Conservation (phyloP, 768 basidiomycete genomes). For the Pholiota molesta region DNA sequence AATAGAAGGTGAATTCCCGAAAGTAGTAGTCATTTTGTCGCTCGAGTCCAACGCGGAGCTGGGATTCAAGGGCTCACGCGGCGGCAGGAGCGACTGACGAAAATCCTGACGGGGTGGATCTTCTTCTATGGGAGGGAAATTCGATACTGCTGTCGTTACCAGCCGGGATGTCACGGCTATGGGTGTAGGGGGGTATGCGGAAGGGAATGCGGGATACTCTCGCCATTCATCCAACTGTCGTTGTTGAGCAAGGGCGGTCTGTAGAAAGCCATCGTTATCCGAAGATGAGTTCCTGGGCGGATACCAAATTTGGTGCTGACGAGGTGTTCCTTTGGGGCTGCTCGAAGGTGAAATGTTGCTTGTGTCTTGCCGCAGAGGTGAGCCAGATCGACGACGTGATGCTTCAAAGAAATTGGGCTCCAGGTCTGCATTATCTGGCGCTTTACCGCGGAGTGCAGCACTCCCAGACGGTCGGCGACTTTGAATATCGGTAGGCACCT, state of each 20-base stretch:
- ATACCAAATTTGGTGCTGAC: slow-evolving; percentile 57
- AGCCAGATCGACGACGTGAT: background rate
- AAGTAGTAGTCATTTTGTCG: slow-evolving; percentile 43
- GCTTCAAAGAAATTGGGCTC: slow-evolving; percentile 17
- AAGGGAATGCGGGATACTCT: slow-evolving; percentile 73
- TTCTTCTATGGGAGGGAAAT: slow-evolving; percentile 42
- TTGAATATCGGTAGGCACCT: background rate
- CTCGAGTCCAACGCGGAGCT: slow-evolving; percentile 63
- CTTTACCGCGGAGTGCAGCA: background rate
- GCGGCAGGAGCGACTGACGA: slow-evolving; percentile 69
- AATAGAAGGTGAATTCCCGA: slow-evolving; percentile 41
- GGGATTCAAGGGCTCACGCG: slow-evolving; percentile 61
- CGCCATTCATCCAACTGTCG: slow-evolving; percentile 66
- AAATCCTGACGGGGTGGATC: slow-evolving; percentile 58
- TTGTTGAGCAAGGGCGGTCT: slow-evolving; percentile 16
- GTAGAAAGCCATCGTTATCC: slow-evolving; percentile 27
- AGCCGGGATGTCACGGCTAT: slow-evolving; percentile 39
- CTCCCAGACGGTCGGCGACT: background rate
- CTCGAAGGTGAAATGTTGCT: background rate
- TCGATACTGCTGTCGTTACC: slow-evolving; percentile 25
- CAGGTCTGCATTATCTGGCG: background rate
- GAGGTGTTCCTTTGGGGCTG: background rate
- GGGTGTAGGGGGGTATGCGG: slow-evolving; percentile 78
- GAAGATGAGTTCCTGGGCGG: slow-evolving; percentile 54
- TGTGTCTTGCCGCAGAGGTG: slow-evolving; percentile 8